phyloP scores from a whole-genome alignment of 2,329 filamentous ascomycete species.

The Tetracladium maxilliforme region DNA sequence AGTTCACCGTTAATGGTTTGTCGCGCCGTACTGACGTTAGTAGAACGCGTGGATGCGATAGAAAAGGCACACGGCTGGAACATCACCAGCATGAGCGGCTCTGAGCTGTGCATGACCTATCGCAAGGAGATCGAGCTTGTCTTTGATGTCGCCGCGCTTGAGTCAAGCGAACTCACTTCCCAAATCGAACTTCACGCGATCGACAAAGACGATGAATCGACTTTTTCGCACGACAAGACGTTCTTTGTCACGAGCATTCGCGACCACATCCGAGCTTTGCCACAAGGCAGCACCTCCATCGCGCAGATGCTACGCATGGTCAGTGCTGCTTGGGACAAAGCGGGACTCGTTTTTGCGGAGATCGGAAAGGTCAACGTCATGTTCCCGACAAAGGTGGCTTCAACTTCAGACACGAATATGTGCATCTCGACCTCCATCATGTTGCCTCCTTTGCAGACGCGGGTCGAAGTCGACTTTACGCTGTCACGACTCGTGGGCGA shows the following conservation, averaged over 20 bases:
- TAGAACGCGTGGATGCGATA: constrained; percentile 45
- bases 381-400: constrained; percentile 49
- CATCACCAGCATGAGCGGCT: constrained; percentile 47
- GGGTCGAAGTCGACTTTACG: constrained; percentile 49
- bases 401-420: constrained; percentile 50
- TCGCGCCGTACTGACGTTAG: constrained; percentile 18
- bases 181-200: constrained; percentile 1
- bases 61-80: constrained; percentile 58
- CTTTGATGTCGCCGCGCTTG: constrained; percentile 52
- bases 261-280: constrained; percentile 47
- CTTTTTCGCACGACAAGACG: constrained; percentile 49
- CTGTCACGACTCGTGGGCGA: constrained; percentile 31
- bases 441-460: constrained; percentile 49
- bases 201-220: constrained; percentile 10
- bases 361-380: constrained; percentile 45
- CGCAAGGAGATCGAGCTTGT: constrained; percentile 57
- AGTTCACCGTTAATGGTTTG: constrained; percentile 8
- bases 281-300: constrained; percentile 40
- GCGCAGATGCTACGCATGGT: constrained; percentile 43
- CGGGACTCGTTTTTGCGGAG: constrained; percentile 41
- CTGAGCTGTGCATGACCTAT: constrained; percentile 60
- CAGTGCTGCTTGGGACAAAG: constrained; percentile 50
- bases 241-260: constrained; percentile 64
- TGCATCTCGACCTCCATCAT: constrained; percentile 46
- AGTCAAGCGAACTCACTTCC: constrained; percentile 14